Evolutionary conservation across 495 filamentous ascomycete genomes (phyloP).

Genomic region (Penicillium dipodomyicola): DNA sequence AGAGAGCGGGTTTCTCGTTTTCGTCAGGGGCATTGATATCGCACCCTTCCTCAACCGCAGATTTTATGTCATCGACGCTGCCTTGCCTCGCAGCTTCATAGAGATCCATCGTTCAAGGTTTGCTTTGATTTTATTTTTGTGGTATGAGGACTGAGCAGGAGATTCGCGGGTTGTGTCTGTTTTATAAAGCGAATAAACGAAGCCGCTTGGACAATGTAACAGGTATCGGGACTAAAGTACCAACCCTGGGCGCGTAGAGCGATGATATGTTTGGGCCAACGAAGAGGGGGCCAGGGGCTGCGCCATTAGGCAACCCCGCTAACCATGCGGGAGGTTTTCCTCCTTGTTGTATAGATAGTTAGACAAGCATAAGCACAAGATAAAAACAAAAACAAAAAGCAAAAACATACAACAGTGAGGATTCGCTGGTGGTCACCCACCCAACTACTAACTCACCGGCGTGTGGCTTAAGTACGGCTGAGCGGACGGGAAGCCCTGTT

Average conservation of each 20-base stretch:
- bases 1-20: neutral
- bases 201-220: neutral
- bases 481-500: constrained; percentile 33
- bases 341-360: too few relatives aligned
- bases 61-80: neutral
- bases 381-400: too few relatives aligned
- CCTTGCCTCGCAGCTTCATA: constrained; percentile 1
- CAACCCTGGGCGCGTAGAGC: neutral
- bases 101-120: neutral
- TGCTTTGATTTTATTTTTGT: neutral
- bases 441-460: constrained; percentile 8
- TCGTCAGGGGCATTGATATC: neutral
- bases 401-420: neutral
- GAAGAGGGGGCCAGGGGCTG: neutral
- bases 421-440: constrained; percentile 1
- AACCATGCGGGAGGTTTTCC: too few relatives aligned
- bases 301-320: too few relatives aligned
- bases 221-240: neutral
- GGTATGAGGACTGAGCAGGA: neutral
- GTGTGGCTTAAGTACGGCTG: constrained; percentile 16
- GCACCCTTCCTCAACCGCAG: neutral
- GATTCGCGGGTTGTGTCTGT: neutral
- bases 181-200: neutral
- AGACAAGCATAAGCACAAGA: too few relatives aligned
- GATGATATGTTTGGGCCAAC: neutral